These are phyloP conservation scores for Typha latifolia DNA, from an alignment of 176 grass and related monocot species.

Conservation along the genomic window DNA sequence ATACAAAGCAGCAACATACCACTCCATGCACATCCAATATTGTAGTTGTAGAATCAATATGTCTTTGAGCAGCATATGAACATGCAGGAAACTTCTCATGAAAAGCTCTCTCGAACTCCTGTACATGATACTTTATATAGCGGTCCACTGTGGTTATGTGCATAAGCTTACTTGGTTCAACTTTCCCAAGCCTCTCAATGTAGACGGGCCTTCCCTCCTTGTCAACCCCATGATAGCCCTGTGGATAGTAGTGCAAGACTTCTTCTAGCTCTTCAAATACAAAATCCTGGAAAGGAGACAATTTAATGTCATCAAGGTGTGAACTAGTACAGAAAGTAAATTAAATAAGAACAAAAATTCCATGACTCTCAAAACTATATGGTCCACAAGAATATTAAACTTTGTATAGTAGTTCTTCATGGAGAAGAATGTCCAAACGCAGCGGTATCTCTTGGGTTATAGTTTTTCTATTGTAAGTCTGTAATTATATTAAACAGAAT, in stretches of 20 bases:
- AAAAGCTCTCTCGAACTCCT: slow-evolving; percentile 96
- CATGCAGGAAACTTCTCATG: slow-evolving; percentile 91
- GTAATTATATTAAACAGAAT: no score
- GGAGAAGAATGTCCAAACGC: no score
- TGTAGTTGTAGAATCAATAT: slow-evolving; percentile 75
- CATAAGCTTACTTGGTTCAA: slow-evolving; percentile 81
- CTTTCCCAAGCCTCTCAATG: slow-evolving; percentile 91
- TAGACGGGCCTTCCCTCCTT: slow-evolving; percentile 74
- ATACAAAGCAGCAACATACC: slow-evolving; percentile 37
- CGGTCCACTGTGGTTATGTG: slow-evolving; percentile 73
- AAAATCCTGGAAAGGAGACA: slow-evolving; percentile 57
- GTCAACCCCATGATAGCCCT: slow-evolving; percentile 87
- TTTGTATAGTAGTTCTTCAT: no score
- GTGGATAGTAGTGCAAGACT: slow-evolving; percentile 72
- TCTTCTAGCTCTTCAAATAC: slow-evolving; percentile 75
- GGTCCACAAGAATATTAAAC: no score
- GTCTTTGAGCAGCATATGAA: slow-evolving; percentile 86
- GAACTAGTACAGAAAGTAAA: background rate
- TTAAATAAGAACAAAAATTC: background rate
- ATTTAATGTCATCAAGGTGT: background rate
- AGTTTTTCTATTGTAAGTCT: no score
- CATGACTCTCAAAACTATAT: background rate
- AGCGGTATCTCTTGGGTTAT: no score
- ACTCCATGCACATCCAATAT: slow-evolving; percentile 95
- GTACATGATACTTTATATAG: slow-evolving; percentile 98